A percentile compares a stretch with the other conserved stretches of the same genome.
Evolutionary conservation across 345 rosid species (phyloP).

Genomic region (Gossypium stocksii): DNA sequence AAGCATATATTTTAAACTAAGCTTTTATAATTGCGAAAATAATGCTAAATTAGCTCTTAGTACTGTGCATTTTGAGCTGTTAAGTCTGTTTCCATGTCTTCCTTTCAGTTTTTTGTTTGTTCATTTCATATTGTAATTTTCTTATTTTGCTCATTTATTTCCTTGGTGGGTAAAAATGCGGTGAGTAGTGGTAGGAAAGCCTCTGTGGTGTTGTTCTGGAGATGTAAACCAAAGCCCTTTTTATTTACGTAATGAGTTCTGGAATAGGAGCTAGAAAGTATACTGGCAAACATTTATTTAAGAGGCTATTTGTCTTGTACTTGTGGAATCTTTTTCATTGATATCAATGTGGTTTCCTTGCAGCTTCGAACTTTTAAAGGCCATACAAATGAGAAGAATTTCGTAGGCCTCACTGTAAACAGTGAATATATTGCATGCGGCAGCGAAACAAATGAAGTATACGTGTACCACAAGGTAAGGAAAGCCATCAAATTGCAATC

Average conservation of each 20-base stretch:
- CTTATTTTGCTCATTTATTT: not conserved
- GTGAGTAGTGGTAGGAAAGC: not conserved
- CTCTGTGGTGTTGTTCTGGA: not conserved
- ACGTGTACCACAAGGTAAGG: constrained; percentile 90
- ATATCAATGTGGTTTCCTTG: not conserved
- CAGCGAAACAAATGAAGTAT: constrained; percentile 94
- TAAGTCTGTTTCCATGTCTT: not conserved
- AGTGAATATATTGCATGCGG: constrained; percentile 89
- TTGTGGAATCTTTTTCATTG: not conserved
- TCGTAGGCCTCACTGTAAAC: constrained; percentile 85
- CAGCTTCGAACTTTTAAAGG: constrained; percentile 91
- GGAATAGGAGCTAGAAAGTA: not conserved
- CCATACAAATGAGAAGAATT: constrained; percentile 96
- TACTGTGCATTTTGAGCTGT: not conserved
- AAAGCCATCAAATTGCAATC: not conserved
- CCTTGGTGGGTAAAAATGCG: not conserved
- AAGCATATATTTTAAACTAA: too few relatives aligned
- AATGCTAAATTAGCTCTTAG: not conserved
- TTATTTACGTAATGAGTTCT: not conserved
- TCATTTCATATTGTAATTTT: not conserved
- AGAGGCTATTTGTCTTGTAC: not conserved
- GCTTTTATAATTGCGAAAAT: too few relatives aligned
- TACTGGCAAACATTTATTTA: not conserved
- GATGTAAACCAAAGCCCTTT: not conserved
- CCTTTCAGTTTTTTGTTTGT: not conserved